Percentiles rank a stretch among this genome's conserved stretches.
phyloP scores from a whole-genome alignment of 306 rosid species.

The Acacia acuminata region DNA sequence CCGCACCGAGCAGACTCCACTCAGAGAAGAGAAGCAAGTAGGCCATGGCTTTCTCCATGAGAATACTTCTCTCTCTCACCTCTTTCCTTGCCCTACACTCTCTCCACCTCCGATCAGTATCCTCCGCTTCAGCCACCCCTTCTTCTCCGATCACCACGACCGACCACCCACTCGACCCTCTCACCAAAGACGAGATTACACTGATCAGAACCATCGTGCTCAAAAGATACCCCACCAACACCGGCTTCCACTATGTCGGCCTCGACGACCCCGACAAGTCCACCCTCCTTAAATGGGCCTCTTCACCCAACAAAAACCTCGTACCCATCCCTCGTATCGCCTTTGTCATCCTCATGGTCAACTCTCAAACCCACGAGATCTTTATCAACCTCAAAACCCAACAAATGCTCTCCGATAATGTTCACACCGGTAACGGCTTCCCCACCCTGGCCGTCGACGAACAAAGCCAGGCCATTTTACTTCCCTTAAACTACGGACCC shows the following conservation, averaged over 20 bases:
- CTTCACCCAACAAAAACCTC: rapidly evolving
- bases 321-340: not conserved
- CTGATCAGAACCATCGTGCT: conserved; percentile 27
- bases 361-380: conserved; percentile 30
- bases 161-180: conserved; percentile 40
- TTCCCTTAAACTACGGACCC: conserved; percentile 30
- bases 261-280: conserved; percentile 36
- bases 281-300: conserved; percentile 1
- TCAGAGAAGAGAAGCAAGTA: not conserved
- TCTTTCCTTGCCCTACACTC: not conserved
- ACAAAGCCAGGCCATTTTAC: conserved; percentile 10
- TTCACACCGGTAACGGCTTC: conserved; percentile 33
- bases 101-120: not conserved
- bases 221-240: conserved; percentile 8
- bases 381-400: not conserved
- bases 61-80: not conserved
- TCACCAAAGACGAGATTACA: conserved; percentile 23
- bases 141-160: not conserved
- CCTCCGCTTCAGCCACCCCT: not conserved
- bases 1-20: not conserved
- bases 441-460: conserved; percentile 29
- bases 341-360: conserved; percentile 26
- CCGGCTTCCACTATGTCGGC: conserved; percentile 40
- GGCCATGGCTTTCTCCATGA: not conserved
- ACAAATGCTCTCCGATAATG: conserved; percentile 25